These are phyloP conservation scores for Pilaira anomala DNA, from an alignment of 192 early-diverging fungal genomes.

Conservation along the genomic window DNA sequence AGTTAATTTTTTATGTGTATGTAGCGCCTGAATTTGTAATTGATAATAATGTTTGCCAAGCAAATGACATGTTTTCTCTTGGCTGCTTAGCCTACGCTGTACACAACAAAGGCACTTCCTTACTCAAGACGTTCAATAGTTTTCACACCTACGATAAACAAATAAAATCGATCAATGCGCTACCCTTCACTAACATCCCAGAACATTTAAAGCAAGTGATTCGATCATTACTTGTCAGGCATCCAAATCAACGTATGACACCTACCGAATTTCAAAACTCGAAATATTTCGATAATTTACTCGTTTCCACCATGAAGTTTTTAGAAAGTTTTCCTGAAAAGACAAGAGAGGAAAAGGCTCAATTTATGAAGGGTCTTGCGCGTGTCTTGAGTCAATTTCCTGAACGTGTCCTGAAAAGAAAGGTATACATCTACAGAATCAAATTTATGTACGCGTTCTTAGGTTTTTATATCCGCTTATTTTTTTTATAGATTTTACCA, in stretches of 20 bases:
- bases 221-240: constrained; percentile 48
- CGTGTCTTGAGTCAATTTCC: constrained; percentile 72
- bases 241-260: constrained; percentile 55
- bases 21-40: constrained; percentile 70
- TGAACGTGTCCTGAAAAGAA: constrained; percentile 62
- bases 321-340: constrained; percentile 81
- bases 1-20: not conserved
- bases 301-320: constrained; percentile 75
- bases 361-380: constrained; percentile 75
- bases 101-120: constrained; percentile 63
- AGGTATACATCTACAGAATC: constrained; percentile 52
- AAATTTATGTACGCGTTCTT: not conserved
- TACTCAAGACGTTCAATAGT: constrained; percentile 62
- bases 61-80: constrained; percentile 76
- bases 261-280: constrained; percentile 61
- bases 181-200: constrained; percentile 47
- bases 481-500: constrained; percentile 56
- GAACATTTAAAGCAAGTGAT: constrained; percentile 55
- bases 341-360: constrained; percentile 68
- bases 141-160: constrained; percentile 60
- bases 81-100: constrained; percentile 75
- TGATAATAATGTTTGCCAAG: constrained; percentile 47
- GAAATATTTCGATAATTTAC: constrained; percentile 76
- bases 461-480: not conserved
- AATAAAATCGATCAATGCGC: constrained; percentile 42